Percentiles rank a stretch among this genome's conserved stretches.
These are phyloP conservation scores for Crithidia fasciculata DNA, from an alignment of 208 protist species.

Conservation along the genomic window DNA sequence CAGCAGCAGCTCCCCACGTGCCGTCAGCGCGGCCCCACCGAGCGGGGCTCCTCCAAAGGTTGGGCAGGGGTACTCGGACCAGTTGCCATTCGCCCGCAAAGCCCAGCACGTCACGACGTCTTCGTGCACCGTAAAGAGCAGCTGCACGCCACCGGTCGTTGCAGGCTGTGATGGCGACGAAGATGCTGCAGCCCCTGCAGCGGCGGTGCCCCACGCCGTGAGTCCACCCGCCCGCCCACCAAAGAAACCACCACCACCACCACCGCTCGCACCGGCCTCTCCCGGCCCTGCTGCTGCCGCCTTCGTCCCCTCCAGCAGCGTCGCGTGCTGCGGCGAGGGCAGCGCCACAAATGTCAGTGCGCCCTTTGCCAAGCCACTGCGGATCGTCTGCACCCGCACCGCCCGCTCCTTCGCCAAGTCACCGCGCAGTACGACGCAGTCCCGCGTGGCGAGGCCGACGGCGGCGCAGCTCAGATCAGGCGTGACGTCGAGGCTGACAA, in stretches of 20 bases:
- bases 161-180: neutral
- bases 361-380: constrained; percentile 37
- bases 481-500: constrained; percentile 85
- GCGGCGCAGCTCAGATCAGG: constrained; percentile 85
- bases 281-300: neutral
- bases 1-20: constrained; percentile 49
- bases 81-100: constrained; percentile 32
- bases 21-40: constrained; percentile 40
- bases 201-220: neutral
- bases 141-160: constrained; percentile 20
- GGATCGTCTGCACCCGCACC: constrained; percentile 37
- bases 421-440: constrained; percentile 72
- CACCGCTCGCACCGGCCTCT: neutral
- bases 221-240: neutral
- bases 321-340: constrained; percentile 14
- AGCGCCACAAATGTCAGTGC: constrained; percentile 53
- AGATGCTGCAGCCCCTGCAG: neutral
- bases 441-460: constrained; percentile 86
- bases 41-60: constrained; percentile 29
- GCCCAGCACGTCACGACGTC: constrained; percentile 68
- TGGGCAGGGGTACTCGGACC: constrained; percentile 50
- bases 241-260: neutral
- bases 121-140: constrained; percentile 63
- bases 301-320: constrained; percentile 6
- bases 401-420: constrained; percentile 50